phyloP scores from a whole-genome alignment of 2,329 filamentous ascomycete species.

The Fusarium sublunatum region DNA sequence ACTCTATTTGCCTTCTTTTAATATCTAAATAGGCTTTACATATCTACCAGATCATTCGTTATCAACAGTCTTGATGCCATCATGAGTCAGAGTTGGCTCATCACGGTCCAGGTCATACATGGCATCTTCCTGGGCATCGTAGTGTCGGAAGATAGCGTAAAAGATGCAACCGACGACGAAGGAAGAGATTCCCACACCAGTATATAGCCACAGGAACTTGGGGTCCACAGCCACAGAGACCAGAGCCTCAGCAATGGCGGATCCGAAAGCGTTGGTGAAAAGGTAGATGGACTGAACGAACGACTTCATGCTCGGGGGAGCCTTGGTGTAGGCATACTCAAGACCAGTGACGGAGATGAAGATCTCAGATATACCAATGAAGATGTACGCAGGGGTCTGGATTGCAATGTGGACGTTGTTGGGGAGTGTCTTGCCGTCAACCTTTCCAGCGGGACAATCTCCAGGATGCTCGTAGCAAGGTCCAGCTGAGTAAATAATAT shows the following conservation, averaged over 20 bases:
- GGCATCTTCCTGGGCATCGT: slow-evolving; percentile 52
- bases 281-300: slow-evolving; percentile 70
- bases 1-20: neutral
- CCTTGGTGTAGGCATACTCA: slow-evolving; percentile 80
- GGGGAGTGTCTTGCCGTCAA: slow-evolving; percentile 49
- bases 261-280: slow-evolving; percentile 68
- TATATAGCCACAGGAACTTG: slow-evolving; percentile 74
- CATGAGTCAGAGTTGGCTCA: slow-evolving; percentile 43
- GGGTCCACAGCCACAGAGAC: slow-evolving; percentile 71
- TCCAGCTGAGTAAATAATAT: slow-evolving; percentile 66
- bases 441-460: slow-evolving; percentile 51
- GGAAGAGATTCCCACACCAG: slow-evolving; percentile 63
- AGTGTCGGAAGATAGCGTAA: slow-evolving; percentile 56
- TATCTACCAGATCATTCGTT: slow-evolving; percentile 19
- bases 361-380: slow-evolving; percentile 70
- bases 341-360: slow-evolving; percentile 75
- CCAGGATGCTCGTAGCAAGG: slow-evolving; percentile 62
- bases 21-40: neutral
- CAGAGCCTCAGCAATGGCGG: slow-evolving; percentile 70
- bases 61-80: slow-evolving; percentile 32
- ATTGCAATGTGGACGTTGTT: slow-evolving; percentile 66
- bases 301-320: slow-evolving; percentile 74
- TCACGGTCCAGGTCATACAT: slow-evolving; percentile 55
- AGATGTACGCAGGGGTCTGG: slow-evolving; percentile 64
- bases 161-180: slow-evolving; percentile 64